Base-by-base conservation (phyloP, 2,329 filamentous ascomycete species). In the Juglanconis oblonga region DNA sequence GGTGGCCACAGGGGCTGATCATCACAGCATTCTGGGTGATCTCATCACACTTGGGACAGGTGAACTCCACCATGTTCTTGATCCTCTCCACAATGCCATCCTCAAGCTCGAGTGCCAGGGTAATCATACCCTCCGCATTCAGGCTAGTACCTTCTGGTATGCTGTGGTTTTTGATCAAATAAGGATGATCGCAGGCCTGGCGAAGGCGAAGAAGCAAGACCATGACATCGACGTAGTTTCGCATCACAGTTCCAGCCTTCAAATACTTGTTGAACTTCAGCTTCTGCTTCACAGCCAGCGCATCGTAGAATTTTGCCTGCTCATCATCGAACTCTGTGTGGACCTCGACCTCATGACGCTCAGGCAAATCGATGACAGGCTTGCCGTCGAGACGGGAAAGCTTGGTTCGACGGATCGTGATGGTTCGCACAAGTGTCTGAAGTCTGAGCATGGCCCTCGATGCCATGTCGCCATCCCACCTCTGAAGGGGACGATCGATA, bases 321-420 rank as follows among this genome's bases (percentile, higher is more conserved):
- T 88, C 86, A 3, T 85, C 76, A 57, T 78, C 81, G 70, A 92
- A 90, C 13, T 82, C 76, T 2, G 87, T 85, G 66, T 88, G 79
- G 3, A 84, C 77, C 32, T 83, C 74, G 53, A 83, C 78, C 4
- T 84, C 85, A 4, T 78, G 79, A 66, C 90, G 88, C 9, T 82
- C 78, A 0, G 88, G 88, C 5, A 92, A 77, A 33, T 78, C 75
- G 44, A 91, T 77, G 58, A 92, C 90, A 0, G 89, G 89, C 64
- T 88, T 81, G 3, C 91, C 91, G 68, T 96, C 87, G 54, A 95
- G 86, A 62, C 83, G 76, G 1, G 90, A 90, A 45, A 84, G 80
- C 73, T 96, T 96, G 45, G 87, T 92, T 35, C 92, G 87, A 31
- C 91, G 88, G 54, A 96, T 80, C 72, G 94, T 86, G 52, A 92